These are phyloP conservation scores for Penicillium sclerotiorum DNA, from an alignment of 2,329 filamentous ascomycete genomes.

Conservation along the genomic window DNA sequence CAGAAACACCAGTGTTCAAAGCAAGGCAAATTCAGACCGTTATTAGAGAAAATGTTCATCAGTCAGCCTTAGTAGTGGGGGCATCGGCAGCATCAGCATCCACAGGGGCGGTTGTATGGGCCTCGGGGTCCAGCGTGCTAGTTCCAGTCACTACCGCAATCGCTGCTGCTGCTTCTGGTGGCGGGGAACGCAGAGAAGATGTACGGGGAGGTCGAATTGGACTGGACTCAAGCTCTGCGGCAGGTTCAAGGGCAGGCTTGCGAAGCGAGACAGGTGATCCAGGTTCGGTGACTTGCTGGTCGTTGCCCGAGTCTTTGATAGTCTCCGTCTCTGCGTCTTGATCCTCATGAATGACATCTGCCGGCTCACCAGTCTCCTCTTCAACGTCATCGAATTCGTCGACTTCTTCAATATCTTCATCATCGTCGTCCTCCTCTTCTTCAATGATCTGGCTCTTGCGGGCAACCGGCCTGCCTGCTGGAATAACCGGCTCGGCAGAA, in stretches of 20 bases:
- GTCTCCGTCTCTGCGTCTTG: slow-evolving; percentile 9
- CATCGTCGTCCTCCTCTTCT: slow-evolving; percentile 47
- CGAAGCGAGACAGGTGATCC: slow-evolving; percentile 20
- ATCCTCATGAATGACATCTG: slow-evolving; percentile 16
- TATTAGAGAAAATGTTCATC: slow-evolving; percentile 18
- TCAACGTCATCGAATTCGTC: slow-evolving; percentile 42
- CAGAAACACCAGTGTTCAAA: slow-evolving; percentile 10
- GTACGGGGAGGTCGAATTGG: slow-evolving; percentile 40
- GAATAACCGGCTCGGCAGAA: slow-evolving; percentile 17
- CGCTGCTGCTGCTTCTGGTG: slow-evolving; percentile 14
- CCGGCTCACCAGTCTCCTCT: slow-evolving; percentile 30
- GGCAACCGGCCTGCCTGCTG: slow-evolving; percentile 30
- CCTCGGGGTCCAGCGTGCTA: slow-evolving; percentile 9
- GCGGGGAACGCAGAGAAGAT: slow-evolving; percentile 37
- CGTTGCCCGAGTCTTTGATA: slow-evolving; percentile 5
- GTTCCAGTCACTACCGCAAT: slow-evolving; percentile 7
- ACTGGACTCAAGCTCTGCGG: slow-evolving; percentile 34
- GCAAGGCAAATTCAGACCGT: slow-evolving; percentile 2
- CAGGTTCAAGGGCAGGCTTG: slow-evolving; percentile 35
- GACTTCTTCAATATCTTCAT: slow-evolving; percentile 47
- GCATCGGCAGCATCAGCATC: slow-evolving; percentile 9
- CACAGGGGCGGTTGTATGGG: neutral
- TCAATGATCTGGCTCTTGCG: slow-evolving; percentile 49
- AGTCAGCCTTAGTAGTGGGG: slow-evolving; percentile 17
- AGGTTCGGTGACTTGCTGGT: slow-evolving; percentile 8